Evolutionary conservation across 1,284 basidiomycete species (phyloP).

Genomic region (Cronartium quercuum): DNA sequence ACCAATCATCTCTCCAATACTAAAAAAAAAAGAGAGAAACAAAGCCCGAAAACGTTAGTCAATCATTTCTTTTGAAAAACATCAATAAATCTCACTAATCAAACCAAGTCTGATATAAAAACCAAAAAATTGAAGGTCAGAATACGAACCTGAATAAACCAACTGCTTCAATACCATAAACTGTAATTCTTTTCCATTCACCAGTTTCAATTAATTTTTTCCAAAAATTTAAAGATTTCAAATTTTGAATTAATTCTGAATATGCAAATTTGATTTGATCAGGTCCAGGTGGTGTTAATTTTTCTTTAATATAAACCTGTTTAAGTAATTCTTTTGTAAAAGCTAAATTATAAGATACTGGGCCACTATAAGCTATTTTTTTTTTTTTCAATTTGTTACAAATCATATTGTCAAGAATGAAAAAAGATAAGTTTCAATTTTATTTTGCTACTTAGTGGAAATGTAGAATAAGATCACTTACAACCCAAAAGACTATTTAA

Average conservation of each 20-base stretch:
- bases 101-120: not conserved
- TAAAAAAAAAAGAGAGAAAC: not conserved
- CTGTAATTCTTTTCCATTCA: conserved; percentile 29
- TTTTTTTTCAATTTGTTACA: too few relatives aligned
- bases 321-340: conserved; percentile 33
- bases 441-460: not conserved
- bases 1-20: conserved; percentile 38
- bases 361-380: conserved; percentile 15
- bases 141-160: conserved; percentile 32
- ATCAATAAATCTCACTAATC: not conserved
- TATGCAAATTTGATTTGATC: conserved; percentile 16
- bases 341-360: conserved; percentile 14
- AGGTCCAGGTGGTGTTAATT: conserved; percentile 13
- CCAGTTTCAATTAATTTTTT: conserved; percentile 15
- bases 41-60: too few relatives aligned
- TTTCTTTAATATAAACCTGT: conserved; percentile 38
- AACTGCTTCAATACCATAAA: conserved; percentile 30
- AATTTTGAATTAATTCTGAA: conserved; percentile 5
- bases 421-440: not conserved
- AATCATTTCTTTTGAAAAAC: not conserved
- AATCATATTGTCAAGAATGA: not conserved
- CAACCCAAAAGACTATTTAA: conserved; percentile 3
- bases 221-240: conserved; percentile 19
- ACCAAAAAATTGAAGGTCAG: not conserved
- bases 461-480: not conserved